A percentile compares a stretch with the other conserved stretches of the same genome.
phyloP scores from a whole-genome alignment of 805 yeast genomes.

The Metschnikowia dekortorum region DNA sequence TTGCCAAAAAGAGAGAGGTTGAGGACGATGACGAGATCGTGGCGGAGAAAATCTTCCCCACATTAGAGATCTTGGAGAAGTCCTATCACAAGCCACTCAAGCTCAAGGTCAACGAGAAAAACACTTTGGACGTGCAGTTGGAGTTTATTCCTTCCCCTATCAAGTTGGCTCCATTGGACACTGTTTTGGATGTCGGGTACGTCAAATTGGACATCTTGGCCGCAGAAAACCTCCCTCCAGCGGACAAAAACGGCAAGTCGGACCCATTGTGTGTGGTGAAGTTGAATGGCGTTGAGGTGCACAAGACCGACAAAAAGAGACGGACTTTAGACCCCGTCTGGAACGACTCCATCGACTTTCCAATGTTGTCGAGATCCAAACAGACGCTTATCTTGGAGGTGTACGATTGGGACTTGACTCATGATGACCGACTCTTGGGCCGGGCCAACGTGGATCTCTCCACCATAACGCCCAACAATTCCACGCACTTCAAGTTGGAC shows the following conservation, averaged over 20 bases:
- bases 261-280: constrained; percentile 62
- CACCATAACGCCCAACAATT: constrained; percentile 41
- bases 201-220: constrained; percentile 53
- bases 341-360: constrained; percentile 62
- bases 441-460: constrained; percentile 46
- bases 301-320: constrained; percentile 58
- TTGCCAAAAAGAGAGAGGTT: constrained; percentile 50
- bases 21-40: constrained; percentile 45
- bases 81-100: constrained; percentile 44
- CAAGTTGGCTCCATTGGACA: constrained; percentile 53
- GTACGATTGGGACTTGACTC: constrained; percentile 78
- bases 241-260: constrained; percentile 71
- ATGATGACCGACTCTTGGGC: constrained; percentile 61
- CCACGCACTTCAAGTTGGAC: constrained; percentile 44
- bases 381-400: constrained; percentile 46
- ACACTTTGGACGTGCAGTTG: constrained; percentile 44
- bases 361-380: constrained; percentile 61
- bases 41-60: constrained; percentile 46
- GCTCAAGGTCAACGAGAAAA: constrained; percentile 39
- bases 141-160: constrained; percentile 59
- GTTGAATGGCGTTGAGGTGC: constrained; percentile 50
- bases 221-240: constrained; percentile 52
- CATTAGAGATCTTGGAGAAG: constrained; percentile 50
- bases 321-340: constrained; percentile 70
- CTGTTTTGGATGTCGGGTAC: constrained; percentile 64